Conservation (phyloP, 2,329 filamentous ascomycete genomes). For the Colletotrichum cuscutae region DNA sequence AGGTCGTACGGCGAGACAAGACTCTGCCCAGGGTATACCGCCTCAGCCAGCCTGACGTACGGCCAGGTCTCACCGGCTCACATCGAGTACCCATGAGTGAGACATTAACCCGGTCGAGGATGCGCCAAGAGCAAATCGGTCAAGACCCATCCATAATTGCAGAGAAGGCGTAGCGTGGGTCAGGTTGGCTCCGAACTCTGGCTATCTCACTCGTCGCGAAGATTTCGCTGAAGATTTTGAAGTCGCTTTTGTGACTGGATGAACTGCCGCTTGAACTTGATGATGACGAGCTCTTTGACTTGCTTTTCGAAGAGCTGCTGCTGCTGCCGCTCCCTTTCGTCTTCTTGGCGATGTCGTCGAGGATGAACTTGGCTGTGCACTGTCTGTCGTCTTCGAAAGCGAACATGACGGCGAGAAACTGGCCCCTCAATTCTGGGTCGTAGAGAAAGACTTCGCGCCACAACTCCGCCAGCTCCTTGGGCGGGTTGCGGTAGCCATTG, state of each 20-base stretch:
- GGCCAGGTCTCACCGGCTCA: constrained; percentile 17
- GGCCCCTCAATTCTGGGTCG: constrained; percentile 70
- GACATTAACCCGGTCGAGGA: constrained; percentile 9
- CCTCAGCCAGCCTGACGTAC: constrained; percentile 29
- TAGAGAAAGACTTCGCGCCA: constrained; percentile 74
- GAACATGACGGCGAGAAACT: constrained; percentile 71
- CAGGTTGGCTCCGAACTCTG: constrained; percentile 59
- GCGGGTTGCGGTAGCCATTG: constrained; percentile 72
- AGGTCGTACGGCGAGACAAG: constrained; percentile 11
- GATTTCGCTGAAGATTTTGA: constrained; percentile 63
- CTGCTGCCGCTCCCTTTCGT: constrained; percentile 38
- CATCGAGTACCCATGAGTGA: constrained; percentile 13
- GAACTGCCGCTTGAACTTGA: constrained; percentile 43
- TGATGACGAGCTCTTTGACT: constrained; percentile 44
- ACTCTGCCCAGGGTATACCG: constrained; percentile 12
- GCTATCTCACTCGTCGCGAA: constrained; percentile 63
- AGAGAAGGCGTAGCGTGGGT: constrained; percentile 60
- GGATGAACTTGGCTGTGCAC: constrained; percentile 63
- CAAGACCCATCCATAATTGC: constrained; percentile 35
- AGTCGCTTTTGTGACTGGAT: constrained; percentile 50
- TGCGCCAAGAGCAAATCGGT: constrained; percentile 16
- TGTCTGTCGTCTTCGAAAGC: constrained; percentile 69
- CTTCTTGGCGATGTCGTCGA: constrained; percentile 67
- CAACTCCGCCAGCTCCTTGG: constrained; percentile 71
- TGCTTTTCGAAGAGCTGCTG: constrained; percentile 44